Evolutionary conservation across 75 land plant species (phyloP).

Genomic region (Isoetes taiwanensis): DNA sequence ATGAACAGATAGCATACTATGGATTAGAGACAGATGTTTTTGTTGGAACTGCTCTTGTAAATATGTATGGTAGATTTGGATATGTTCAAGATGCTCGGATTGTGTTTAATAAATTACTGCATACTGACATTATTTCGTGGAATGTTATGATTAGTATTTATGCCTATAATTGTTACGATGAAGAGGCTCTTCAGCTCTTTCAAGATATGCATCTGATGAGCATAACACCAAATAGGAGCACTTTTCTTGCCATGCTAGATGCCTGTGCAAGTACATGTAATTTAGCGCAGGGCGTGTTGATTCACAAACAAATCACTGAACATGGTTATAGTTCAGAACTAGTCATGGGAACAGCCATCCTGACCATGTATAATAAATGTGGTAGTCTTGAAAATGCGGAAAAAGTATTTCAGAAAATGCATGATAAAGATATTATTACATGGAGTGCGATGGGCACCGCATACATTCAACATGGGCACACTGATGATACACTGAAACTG

Average conservation of each 20-base stretch:
- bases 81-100: neutral
- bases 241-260: too few relatives aligned
- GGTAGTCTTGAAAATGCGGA: neutral
- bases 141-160: neutral
- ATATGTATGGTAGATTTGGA: neutral
- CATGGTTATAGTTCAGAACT: neutral
- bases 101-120: neutral
- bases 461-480: neutral
- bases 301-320: neutral
- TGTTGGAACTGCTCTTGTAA: neutral
- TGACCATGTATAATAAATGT: slow-evolving; percentile 5
- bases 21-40: slow-evolving; percentile 23
- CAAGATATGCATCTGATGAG: slow-evolving; percentile 8
- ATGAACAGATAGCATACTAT: slow-evolving; percentile 18
- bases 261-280: too few relatives aligned
- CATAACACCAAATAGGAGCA: slow-evolving; percentile 15
- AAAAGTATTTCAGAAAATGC: slow-evolving; percentile 1
- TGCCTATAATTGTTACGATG: neutral
- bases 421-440: neutral
- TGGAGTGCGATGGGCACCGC: slow-evolving; percentile 7
- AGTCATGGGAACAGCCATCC: neutral
- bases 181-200: neutral
- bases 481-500: neutral
- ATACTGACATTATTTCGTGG: neutral
- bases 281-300: neutral